Percentiles rank a stretch among this genome's conserved stretches.
Evolutionary conservation across 805 yeast species (phyloP).

Genomic region (Kregervanrija delftensis): DNA sequence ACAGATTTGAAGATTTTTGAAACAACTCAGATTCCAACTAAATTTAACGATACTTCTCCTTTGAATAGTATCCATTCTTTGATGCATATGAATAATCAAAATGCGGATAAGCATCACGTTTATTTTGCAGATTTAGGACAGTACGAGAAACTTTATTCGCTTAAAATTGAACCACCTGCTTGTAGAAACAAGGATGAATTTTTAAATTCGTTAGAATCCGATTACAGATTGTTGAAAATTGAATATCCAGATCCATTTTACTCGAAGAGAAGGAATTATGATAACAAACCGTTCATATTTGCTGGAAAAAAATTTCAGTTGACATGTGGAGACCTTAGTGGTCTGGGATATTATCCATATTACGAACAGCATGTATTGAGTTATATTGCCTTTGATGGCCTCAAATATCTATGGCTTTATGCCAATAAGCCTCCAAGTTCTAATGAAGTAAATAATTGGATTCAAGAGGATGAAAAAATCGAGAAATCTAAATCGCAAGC

Average conservation of each 20-base stretch:
- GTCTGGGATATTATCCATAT: too few species aligned
- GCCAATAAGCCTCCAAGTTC: constrained; percentile 41
- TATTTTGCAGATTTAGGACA: background rate
- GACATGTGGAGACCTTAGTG: constrained; percentile 24
- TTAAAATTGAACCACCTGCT: constrained; percentile 14
- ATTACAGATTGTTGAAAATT: constrained; percentile 40
- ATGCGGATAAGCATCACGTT: too few species aligned
- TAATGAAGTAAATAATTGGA: constrained; percentile 31
- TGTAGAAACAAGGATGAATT: constrained; percentile 12
- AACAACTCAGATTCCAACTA: constrained; percentile 11
- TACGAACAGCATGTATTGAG: too few species aligned
- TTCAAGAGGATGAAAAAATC: constrained; percentile 8
- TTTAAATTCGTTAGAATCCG: constrained; percentile 30
- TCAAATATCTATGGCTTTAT: constrained; percentile 38
- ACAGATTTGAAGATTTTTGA: constrained; percentile 9
- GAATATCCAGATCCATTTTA: constrained; percentile 62
- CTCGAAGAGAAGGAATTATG: constrained; percentile 45
- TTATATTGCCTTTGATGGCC: background rate
- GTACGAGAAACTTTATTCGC: background rate
- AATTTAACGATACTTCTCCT: background rate
- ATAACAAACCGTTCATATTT: constrained; percentile 47
- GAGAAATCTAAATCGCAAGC: constrained; percentile 15
- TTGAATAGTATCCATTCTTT: background rate
- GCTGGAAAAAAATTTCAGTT: constrained; percentile 61
- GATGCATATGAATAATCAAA: too few species aligned